Base-by-base conservation (phyloP, 164 flowering plant genomes). In the Magnolia officinalis region DNA sequence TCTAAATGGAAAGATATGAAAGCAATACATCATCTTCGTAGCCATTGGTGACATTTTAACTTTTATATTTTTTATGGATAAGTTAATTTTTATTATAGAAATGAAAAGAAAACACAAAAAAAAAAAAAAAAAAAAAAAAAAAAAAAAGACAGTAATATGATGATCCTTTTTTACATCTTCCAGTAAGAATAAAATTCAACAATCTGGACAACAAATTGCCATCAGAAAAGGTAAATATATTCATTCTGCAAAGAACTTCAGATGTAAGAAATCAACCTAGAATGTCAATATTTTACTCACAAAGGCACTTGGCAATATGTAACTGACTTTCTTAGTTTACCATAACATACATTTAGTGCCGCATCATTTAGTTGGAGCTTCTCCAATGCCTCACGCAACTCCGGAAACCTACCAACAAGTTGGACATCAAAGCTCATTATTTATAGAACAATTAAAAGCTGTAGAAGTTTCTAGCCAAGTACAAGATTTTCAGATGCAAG, bases 321-420 rank as follows among this genome's bases (percentile, higher is more conserved):
- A 18, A 61, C 16, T 2, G n/a, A n/a, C 61, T n/a, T 37, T 73
- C 19, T 45, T 10, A 45, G 50, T 73, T 61, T 68, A 10, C 50
- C 9, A 52, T 45, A 4, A 67, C 76, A 65, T 77, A 93, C 99
- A 94, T 90, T 93, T 78, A 96, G 77, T 10, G 99, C 97, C 63
- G 99, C 97, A 84, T 95, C 99, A 83, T 95, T 95, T 70, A 95
- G 97, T 82, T 95, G 99, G 72, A 95, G 83, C 82, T 95, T 95
- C 81, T 90, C 99, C 82, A 95, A 80, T 71, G 99, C 99, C 84
- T 93, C 99, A 70, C 99, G 98, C 70, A 96, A 74, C 71, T 96
- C 99, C 10, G 89, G 85, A 80, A 88, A 96, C 85, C 99, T 95
- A 77, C 72, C 75, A 86, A 76, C 19, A 76, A 63, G 51, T 7